Evolutionary conservation across 768 basidiomycete genomes (phyloP).

Genomic region (Podaxis sp.): DNA sequence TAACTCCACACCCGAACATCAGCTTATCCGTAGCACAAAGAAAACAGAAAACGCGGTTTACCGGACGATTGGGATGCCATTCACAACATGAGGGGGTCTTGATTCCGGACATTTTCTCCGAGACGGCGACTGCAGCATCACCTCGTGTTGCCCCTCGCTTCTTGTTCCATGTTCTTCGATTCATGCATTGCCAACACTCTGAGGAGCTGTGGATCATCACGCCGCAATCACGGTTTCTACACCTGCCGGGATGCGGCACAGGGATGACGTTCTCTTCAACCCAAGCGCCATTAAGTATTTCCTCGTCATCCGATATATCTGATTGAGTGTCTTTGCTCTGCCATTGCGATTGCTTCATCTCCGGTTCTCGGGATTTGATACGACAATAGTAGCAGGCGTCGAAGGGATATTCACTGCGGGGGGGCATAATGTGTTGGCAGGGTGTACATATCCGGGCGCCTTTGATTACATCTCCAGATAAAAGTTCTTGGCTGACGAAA

Average conservation of each 20-base stretch:
- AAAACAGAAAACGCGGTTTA: background rate
- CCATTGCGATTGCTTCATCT: too few species aligned
- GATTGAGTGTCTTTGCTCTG: too few species aligned
- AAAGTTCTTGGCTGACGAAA: background rate
- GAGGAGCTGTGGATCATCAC: background rate
- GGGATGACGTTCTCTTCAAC: background rate
- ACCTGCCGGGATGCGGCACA: background rate
- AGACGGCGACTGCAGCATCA: background rate
- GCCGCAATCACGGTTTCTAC: conserved; percentile 2
- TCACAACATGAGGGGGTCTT: conserved; percentile 1
- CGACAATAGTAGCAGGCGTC: background rate
- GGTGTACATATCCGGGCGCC: conserved; percentile 4
- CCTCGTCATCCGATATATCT: background rate
- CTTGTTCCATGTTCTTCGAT: background rate
- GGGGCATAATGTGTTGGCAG: conserved; percentile 6
- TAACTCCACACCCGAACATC: conserved; percentile 13
- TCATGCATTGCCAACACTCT: conserved; percentile 10
- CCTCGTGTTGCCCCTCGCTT: conserved; percentile 1
- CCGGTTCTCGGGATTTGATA: background rate
- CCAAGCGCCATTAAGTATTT: background rate
- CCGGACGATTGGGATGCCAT: background rate
- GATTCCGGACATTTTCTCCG: background rate
- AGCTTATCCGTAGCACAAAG: background rate
- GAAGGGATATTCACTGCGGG: background rate
- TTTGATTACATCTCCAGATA: background rate